phyloP scores from a whole-genome alignment of 306 rosid genomes.

The Lablab purpureus region DNA sequence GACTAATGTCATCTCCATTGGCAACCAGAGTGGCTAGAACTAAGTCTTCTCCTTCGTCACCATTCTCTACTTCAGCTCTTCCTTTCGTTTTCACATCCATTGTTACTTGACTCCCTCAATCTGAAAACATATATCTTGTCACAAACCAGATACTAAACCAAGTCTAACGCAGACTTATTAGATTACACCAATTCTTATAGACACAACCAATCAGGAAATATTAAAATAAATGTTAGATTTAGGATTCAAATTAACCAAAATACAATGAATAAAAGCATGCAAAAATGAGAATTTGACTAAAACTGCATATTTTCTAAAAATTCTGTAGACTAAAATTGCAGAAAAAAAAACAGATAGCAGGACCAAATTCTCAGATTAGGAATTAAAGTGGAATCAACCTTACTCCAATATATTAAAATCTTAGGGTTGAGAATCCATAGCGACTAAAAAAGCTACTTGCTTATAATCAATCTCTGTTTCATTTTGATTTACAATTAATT shows the following conservation, averaged over 20 bases:
- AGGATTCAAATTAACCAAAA: too few species aligned
- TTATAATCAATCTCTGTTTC: neutral
- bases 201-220: neutral
- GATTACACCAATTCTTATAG: neutral
- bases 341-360: too few species aligned
- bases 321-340: too few species aligned
- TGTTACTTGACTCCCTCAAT: constrained; percentile 42
- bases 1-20: constrained; percentile 89
- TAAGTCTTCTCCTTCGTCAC: constrained; percentile 83
- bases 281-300: too few species aligned
- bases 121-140: constrained; percentile 36
- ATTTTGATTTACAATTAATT: neutral
- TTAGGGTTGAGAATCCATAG: neutral
- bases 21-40: constrained; percentile 84
- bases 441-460: neutral
- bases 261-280: too few species aligned
- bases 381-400: too few species aligned
- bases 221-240: neutral
- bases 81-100: constrained; percentile 72
- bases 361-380: too few species aligned
- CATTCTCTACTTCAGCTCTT: constrained; percentile 64
- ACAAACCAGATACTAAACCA: constrained; percentile 11
- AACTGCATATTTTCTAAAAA: too few species aligned
- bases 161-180: neutral
- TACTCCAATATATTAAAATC: neutral